A percentile compares a stretch with the other conserved stretches of the same genome.
These are phyloP conservation scores for Colletotrichum tamarilloi DNA, from an alignment of 2,329 filamentous ascomycete species.

Conservation along the genomic window DNA sequence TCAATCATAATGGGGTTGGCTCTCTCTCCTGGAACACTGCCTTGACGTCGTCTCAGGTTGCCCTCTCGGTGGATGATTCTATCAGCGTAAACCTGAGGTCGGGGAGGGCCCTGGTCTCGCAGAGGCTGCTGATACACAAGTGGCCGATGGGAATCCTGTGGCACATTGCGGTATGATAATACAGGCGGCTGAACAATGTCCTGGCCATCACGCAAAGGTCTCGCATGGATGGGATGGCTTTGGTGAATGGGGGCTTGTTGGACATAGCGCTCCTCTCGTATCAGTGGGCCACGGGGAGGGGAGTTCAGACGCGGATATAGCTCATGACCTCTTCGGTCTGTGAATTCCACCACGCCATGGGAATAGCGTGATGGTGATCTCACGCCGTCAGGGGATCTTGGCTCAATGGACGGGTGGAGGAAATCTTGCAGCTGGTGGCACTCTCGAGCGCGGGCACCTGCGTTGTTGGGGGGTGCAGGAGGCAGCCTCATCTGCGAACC, in stretches of 20 bases:
- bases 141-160: slow-evolving; percentile 35
- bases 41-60: background rate
- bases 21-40: slow-evolving; percentile 39
- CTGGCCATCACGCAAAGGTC: slow-evolving; percentile 1
- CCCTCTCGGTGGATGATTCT: background rate
- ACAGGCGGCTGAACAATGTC: background rate
- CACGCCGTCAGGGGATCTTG: slow-evolving; percentile 48
- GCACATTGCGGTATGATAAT: slow-evolving; percentile 4
- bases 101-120: slow-evolving; percentile 45
- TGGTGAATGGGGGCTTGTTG: slow-evolving; percentile 8
- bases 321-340: slow-evolving; percentile 20
- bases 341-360: slow-evolving; percentile 24
- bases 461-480: slow-evolving; percentile 37
- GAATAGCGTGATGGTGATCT: slow-evolving; percentile 9
- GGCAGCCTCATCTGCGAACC: slow-evolving; percentile 12
- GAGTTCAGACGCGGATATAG: slow-evolving; percentile 4
- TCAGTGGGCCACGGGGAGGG: slow-evolving; percentile 3
- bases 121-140: slow-evolving; percentile 37
- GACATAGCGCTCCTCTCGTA: background rate
- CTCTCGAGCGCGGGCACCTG: slow-evolving; percentile 30
- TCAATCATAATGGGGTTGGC: slow-evolving; percentile 52
- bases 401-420: slow-evolving; percentile 60
- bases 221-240: background rate
- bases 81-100: slow-evolving; percentile 40
- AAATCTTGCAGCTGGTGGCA: slow-evolving; percentile 51